Conservation (phyloP, 306 rosid species). For the Prunus kanzakura region DNA sequence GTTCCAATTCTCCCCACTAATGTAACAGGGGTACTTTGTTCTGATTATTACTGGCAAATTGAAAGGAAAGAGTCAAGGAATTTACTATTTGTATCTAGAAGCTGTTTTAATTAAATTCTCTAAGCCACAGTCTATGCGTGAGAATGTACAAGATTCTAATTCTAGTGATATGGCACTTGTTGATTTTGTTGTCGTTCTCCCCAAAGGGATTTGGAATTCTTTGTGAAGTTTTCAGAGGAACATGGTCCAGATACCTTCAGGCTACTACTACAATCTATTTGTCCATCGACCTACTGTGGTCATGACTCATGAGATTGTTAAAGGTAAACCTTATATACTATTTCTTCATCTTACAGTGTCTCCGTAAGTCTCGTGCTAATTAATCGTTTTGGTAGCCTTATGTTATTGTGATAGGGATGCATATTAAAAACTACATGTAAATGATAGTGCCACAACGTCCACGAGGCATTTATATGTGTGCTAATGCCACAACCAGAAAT, state of each 20-base stretch:
- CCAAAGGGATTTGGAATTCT: slow-evolving; percentile 83
- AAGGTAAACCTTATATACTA: slow-evolving; percentile 50
- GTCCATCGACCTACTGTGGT: slow-evolving; percentile 87
- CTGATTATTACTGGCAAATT: slow-evolving; percentile 60
- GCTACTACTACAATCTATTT: slow-evolving; percentile 84
- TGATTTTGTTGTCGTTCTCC: slow-evolving; percentile 74
- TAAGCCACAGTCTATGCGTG: slow-evolving; percentile 58
- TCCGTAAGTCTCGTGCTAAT: slow-evolving; percentile 7
- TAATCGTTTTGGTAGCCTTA: slow-evolving; percentile 3
- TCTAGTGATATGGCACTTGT: slow-evolving; percentile 59
- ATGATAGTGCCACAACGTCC: slow-evolving; percentile 8
- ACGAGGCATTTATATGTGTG: slow-evolving; percentile 91
- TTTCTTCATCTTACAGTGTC: slow-evolving; percentile 12
- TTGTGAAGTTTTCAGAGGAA: slow-evolving; percentile 68
- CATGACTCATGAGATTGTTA: slow-evolving; percentile 96
- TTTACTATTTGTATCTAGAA: slow-evolving; percentile 86
- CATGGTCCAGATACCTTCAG: slow-evolving; percentile 76
- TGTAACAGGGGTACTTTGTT: slow-evolving; percentile 15
- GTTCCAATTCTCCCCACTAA: slow-evolving; percentile 15
- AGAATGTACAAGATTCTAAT: slow-evolving; percentile 56
- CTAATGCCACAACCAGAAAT: slow-evolving; percentile 61
- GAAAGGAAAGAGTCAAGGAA: slow-evolving; percentile 79
- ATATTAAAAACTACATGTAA: neutral
- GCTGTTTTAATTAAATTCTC: slow-evolving; percentile 78
- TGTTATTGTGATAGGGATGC: neutral